Evolutionary conservation across 441 rosid genomes (phyloP), one percentile per base, ranked within the genome.

Genomic region (Lepidium campestre): DNA sequence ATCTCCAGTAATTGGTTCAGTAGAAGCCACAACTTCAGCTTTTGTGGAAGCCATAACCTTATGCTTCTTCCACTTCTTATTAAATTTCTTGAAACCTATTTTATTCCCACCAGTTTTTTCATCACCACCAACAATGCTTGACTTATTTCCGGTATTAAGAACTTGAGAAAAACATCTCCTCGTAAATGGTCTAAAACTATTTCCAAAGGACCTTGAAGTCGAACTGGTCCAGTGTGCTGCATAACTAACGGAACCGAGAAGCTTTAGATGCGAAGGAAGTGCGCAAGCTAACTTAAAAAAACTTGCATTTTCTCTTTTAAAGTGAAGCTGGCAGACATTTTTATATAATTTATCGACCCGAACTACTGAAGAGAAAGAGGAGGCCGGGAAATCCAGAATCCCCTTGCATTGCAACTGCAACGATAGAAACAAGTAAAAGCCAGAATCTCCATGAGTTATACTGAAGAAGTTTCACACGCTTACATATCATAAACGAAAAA

Each of bases 391-490:
- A 75, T 64, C 72, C 60, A 70, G 80, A 68, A 78, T 50, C 8
- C 66, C 65, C 73, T 77, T 64, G 73, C 57, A 77, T 70, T 83
- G 91, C 69, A 92, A 79, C 80, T 76, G 80, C 39, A 70, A 70
- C 49, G 2, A 56, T 12, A 46, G 29, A 41, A 62, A 56, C 35
- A 72, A 50, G 49, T 12, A 58, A 65, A 34, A 34, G 3, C 15
- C 61, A 47, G 42, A 46, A 20, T 35, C 39, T 45, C 18, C 35
- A 57, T 64, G 45, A 57, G 60, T 72, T 48, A 10, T 54, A 45
- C 44, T 13, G 18, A 44, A 44, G 44, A 40, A 40, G 32, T 34
- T 27, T 47, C n/a, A 57, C 47, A 18, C 1, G 17, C n/a, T 29
- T 44, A 37, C 5, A 48, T 27, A 17, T 25, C 59, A 49, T n/a